These are phyloP conservation scores for Monilinia fructicola DNA, from an alignment of 2,329 filamentous ascomycete species.

Conservation along the genomic window DNA sequence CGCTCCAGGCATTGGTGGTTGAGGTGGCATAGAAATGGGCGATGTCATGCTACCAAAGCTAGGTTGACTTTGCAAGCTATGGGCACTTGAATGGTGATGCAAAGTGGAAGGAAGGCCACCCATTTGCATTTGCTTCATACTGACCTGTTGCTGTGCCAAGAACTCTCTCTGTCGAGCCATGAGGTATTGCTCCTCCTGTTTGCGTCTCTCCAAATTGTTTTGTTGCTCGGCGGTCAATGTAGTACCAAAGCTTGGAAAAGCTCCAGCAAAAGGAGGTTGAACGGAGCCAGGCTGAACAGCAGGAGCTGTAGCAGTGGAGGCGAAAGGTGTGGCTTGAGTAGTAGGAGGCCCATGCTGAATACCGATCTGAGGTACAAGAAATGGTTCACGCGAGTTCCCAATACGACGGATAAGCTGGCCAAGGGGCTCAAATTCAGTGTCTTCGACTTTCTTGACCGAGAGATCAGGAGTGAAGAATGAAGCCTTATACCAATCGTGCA, in stretches of 20 bases:
- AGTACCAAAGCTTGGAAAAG: constrained; percentile 94
- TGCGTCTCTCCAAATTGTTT: constrained; percentile 91
- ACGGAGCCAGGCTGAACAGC: constrained; percentile 60
- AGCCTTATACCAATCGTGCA: constrained; percentile 99
- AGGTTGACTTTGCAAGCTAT: constrained; percentile 94
- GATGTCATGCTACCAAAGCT: constrained; percentile 94
- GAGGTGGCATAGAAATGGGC: constrained; percentile 63
- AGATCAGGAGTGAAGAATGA: constrained; percentile 96
- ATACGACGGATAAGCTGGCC: constrained; percentile 94
- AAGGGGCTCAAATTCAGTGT: constrained; percentile 89
- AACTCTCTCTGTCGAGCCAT: constrained; percentile 96
- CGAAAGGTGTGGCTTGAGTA: constrained; percentile 42
- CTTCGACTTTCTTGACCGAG: constrained; percentile 91
- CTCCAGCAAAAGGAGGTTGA: constrained; percentile 85
- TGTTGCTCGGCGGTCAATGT: constrained; percentile 97
- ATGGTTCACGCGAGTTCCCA: constrained; percentile 94
- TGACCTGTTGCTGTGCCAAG: constrained; percentile 81
- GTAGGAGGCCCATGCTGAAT: constrained; percentile 81
- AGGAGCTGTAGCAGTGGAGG: constrained; percentile 42
- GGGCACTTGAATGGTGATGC: constrained; percentile 91
- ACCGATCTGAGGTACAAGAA: constrained; percentile 95
- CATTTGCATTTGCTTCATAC: constrained; percentile 70
- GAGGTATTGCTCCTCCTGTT: constrained; percentile 96
- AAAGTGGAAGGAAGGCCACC: constrained; percentile 54
- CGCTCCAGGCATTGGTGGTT: constrained; percentile 50